These are phyloP conservation scores for Globisporangium nunn DNA, from an alignment of 352 stramenopile species.

Conservation along the genomic window DNA sequence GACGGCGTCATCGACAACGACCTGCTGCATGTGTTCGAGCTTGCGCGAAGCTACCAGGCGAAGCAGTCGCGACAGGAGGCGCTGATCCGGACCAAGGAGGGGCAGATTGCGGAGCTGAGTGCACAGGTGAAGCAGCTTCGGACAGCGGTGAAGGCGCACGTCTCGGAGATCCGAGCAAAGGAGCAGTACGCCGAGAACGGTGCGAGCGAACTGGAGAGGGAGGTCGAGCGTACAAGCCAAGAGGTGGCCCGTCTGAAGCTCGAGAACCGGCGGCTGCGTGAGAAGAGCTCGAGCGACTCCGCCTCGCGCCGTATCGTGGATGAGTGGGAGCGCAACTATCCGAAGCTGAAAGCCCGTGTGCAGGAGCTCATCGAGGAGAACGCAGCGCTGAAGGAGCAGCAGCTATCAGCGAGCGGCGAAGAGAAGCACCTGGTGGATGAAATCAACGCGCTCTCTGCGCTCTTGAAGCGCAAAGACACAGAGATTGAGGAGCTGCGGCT, in stretches of 20 bases:
- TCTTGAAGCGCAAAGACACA: constrained; percentile 46
- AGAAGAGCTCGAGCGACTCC: constrained; percentile 7
- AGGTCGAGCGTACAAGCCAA: constrained; percentile 25
- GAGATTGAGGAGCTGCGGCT: constrained; percentile 31
- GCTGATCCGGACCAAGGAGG: constrained; percentile 37
- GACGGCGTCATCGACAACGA: constrained; percentile 13
- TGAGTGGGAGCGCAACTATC: constrained; percentile 36
- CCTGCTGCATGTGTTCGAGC: constrained; percentile 25
- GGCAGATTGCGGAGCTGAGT: constrained; percentile 34
- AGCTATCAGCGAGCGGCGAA: constrained; percentile 27
- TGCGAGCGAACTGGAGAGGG: constrained; percentile 15
- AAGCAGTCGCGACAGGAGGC: constrained; percentile 35
- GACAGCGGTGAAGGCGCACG: constrained; percentile 9
- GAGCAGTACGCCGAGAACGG: constrained; percentile 10
- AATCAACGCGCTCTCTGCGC: constrained; percentile 37
- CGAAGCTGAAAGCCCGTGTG: constrained; percentile 37
- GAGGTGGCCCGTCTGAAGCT: constrained; percentile 44
- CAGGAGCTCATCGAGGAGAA: constrained; percentile 47
- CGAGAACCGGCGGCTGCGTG: constrained; percentile 42
- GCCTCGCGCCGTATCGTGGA: constrained; percentile 6
- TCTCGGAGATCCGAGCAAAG: constrained; percentile 1
- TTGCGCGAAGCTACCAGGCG: constrained; percentile 36
- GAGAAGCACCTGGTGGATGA: constrained; percentile 37
- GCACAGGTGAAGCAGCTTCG: constrained; percentile 16
- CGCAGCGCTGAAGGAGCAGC: constrained; percentile 37